Percentiles rank a stretch among this genome's conserved stretches.
These are phyloP conservation scores for Urochloa ruziziensis DNA, from an alignment of 176 grass and related monocot species.

Conservation along the genomic window DNA sequence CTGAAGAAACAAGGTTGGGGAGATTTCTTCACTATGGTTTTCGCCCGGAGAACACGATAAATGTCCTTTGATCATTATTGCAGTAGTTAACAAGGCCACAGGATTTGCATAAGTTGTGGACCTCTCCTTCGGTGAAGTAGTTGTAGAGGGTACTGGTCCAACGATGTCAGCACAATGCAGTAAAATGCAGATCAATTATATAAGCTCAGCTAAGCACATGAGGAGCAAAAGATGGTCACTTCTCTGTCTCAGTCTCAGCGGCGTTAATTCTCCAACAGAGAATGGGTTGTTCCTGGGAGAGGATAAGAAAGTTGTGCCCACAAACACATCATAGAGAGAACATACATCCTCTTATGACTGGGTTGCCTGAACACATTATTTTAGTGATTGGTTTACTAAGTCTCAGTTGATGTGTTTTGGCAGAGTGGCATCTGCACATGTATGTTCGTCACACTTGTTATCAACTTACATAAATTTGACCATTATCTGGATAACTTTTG, in stretches of 20 bases:
- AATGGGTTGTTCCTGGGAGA: constrained; percentile 67
- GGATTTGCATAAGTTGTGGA: constrained; percentile 78
- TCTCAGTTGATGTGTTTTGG: too few species aligned
- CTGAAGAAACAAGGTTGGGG: neutral
- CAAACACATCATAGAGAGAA: too few species aligned
- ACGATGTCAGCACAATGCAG: constrained; percentile 49
- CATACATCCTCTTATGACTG: too few species aligned
- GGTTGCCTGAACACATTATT: too few species aligned
- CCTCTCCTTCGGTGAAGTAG: constrained; percentile 84
- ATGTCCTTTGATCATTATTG: constrained; percentile 66
- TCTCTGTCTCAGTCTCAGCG: constrained; percentile 84
- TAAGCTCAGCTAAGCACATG: constrained; percentile 11
- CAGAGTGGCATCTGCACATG: too few species aligned
- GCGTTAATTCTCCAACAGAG: constrained; percentile 47
- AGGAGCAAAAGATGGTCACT: neutral
- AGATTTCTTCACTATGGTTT: constrained; percentile 45
- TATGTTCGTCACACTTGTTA: too few species aligned
- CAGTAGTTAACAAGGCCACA: constrained; percentile 86
- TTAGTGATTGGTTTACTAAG: too few species aligned
- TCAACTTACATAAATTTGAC: too few species aligned
- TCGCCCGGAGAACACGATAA: constrained; percentile 96
- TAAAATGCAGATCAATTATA: neutral
- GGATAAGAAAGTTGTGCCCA: constrained; percentile 82
- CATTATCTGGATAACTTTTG: too few species aligned
- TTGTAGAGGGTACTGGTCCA: constrained; percentile 75